Evolutionary conservation across 495 filamentous ascomycete species (phyloP), one percentile per base, ranked within the genome.

Genomic region (Aspergillus egyptiacus): DNA sequence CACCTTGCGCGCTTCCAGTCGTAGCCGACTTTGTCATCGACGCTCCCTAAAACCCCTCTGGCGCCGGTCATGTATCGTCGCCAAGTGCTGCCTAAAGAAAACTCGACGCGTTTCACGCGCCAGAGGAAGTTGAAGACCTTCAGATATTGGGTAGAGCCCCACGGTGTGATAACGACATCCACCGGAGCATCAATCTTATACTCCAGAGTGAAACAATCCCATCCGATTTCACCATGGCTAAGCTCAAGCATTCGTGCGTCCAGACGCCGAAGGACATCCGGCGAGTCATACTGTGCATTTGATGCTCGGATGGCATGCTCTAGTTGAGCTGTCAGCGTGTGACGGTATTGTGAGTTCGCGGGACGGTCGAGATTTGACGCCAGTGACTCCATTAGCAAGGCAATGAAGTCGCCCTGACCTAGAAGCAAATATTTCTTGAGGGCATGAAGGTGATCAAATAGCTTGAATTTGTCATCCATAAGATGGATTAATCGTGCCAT

Each of bases 121-220:
- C 94, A 99, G 3, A 99, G 81, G 66, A 99, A 96, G 64, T 99
- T 99, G 81, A 99, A 99, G 22, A 97, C 87, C 59, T 96, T 96
- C 51, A 99, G 83, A 64, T 99, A 99, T 61, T 97, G 91, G 2
- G 88, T 87, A 46, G 87, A 91, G 28, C 86, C 89, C 80, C 87
- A 95, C 1, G 91, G 87, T 1, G 91, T 96, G 10, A 99, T 91
- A 44, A 99, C 89, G 43, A 97, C 93, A 60, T 99, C 94, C 19
- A 97, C 88, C 0, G 94, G 94, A 7, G 93, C 88, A 61, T 96
- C 93, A 49, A 97, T 90, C 66, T 95, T 96, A 71, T 99, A 99
- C 63, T 99, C 94, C 23, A 99, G 78, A 1, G 94, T 99, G 68
- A 99, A 99, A 66, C 93, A 95, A 64, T 99, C 94, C 94, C 94